Evolutionary conservation across 352 stramenopile genomes (phyloP).

Genomic region (Globisporangium polare): DNA sequence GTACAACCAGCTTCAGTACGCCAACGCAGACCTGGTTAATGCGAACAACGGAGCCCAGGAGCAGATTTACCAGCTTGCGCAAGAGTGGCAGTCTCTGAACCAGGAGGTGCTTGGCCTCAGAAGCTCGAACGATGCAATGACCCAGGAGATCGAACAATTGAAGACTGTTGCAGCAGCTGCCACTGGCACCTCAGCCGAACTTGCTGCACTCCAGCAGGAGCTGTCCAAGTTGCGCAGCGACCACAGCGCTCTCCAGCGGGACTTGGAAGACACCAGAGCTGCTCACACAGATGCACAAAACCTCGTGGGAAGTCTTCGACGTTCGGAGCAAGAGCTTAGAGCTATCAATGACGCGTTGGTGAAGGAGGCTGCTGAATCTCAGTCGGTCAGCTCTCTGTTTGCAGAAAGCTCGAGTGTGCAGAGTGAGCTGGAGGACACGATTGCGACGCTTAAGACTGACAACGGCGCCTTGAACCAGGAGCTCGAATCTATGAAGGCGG

Average conservation of each 20-base stretch:
- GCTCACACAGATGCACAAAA: constrained; percentile 2
- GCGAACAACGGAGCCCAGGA: constrained; percentile 10
- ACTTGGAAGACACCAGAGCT: constrained; percentile 20
- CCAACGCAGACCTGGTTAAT: constrained; percentile 4
- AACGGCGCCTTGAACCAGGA: constrained; percentile 29
- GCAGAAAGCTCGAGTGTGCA: constrained; percentile 13
- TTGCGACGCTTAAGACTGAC: constrained; percentile 14
- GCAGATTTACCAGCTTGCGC: constrained; percentile 9
- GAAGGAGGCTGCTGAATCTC: constrained; percentile 29
- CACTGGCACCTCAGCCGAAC: constrained; percentile 1
- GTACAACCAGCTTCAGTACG: constrained; percentile 10
- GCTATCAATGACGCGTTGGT: constrained; percentile 21
- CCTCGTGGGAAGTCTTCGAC: constrained; percentile 15
- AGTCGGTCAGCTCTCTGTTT: constrained; percentile 21
- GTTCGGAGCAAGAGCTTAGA: constrained; percentile 32
- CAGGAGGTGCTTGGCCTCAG: constrained; percentile 11
- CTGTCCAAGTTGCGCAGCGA: constrained; percentile 25
- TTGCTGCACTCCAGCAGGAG: constrained; percentile 24
- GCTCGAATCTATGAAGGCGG: constrained; percentile 27
- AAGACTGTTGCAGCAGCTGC: background rate
- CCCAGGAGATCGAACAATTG: constrained; percentile 4
- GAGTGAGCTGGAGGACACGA: constrained; percentile 6
- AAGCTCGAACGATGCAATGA: constrained; percentile 1
- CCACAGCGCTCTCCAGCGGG: constrained; percentile 13
- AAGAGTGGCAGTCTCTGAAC: constrained; percentile 28